Conservation (phyloP, 1,284 basidiomycete species). For the Flammula alnicola region DNA sequence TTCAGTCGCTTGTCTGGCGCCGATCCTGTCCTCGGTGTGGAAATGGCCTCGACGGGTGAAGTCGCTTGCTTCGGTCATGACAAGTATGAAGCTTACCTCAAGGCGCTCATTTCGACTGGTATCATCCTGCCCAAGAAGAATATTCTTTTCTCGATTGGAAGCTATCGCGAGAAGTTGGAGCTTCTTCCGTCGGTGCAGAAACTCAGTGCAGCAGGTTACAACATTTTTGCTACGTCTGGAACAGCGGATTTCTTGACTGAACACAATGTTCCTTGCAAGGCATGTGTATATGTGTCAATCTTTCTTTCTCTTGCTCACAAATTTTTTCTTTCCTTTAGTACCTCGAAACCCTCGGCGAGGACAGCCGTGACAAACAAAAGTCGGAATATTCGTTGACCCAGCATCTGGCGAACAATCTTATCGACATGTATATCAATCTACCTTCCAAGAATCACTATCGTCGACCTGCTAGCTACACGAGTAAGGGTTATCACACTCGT, state of each 20-base stretch:
- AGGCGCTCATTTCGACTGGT: conserved; percentile 95
- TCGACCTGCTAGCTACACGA: conserved; percentile 95
- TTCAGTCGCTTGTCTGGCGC: conserved; percentile 96
- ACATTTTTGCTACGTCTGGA: conserved; percentile 97
- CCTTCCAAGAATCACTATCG: conserved; percentile 99
- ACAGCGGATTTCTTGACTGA: conserved; percentile 94
- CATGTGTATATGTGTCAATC: conserved; percentile 34
- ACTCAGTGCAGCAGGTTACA: conserved; percentile 92
- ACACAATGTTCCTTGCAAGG: conserved; percentile 86
- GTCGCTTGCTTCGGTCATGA: conserved; percentile 98
- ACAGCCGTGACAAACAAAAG: conserved; percentile 81
- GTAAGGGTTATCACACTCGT: conserved; percentile 95
- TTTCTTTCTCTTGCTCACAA: conserved; percentile 2
- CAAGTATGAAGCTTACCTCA: conserved; percentile 98
- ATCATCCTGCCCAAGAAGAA: conserved; percentile 96
- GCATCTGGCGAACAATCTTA: conserved; percentile 94
- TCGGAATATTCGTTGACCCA: conserved; percentile 95
- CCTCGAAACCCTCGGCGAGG: conserved; percentile 85
- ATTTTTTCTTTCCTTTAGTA: conserved; percentile 57
- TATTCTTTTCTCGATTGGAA: conserved; percentile 92
- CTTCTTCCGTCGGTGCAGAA: conserved; percentile 97
- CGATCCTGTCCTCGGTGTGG: conserved; percentile 97
- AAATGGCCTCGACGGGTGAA: conserved; percentile 99
- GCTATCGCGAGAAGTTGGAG: conserved; percentile 98
- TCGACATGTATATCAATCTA: conserved; percentile 99